phyloP scores from a whole-genome alignment of 495 filamentous ascomycete species.

The Cercophora scortea region DNA sequence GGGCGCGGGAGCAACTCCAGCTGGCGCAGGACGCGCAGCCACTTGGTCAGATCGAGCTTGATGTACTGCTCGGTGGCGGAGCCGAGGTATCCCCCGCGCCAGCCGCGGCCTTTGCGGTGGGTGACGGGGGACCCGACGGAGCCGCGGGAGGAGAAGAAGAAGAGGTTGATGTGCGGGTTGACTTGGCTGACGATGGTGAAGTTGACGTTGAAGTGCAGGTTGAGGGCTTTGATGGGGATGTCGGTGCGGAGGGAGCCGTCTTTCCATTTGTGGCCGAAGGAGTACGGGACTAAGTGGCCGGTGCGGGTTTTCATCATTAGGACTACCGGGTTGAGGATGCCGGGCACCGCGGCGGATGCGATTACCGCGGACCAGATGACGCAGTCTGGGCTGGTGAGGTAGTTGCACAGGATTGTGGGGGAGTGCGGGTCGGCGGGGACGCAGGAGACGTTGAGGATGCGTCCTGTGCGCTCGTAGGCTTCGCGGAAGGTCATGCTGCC shows the following conservation, averaged over 20 bases:
- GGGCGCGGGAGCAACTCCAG: slow-evolving; percentile 85
- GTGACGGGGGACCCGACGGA: slow-evolving; percentile 89
- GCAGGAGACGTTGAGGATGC: slow-evolving; percentile 91
- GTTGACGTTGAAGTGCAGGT: slow-evolving; percentile 94
- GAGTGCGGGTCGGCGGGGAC: slow-evolving; percentile 95
- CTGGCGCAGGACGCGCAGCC: slow-evolving; percentile 88
- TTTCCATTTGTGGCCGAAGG: slow-evolving; percentile 97
- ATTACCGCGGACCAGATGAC: slow-evolving; percentile 97
- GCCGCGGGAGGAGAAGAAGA: slow-evolving; percentile 94
- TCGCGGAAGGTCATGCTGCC: slow-evolving; percentile 91
- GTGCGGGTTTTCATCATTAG: slow-evolving; percentile 85
- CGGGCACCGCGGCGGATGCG: slow-evolving; percentile 91
- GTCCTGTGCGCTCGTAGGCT: slow-evolving; percentile 87
- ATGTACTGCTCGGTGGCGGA: slow-evolving; percentile 90
- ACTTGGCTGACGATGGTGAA: slow-evolving; percentile 95
- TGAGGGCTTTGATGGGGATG: slow-evolving; percentile 87
- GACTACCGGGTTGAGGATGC: slow-evolving; percentile 92
- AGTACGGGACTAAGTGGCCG: slow-evolving; percentile 71
- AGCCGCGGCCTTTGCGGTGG: slow-evolving; percentile 85
- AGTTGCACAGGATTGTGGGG: slow-evolving; percentile 86
- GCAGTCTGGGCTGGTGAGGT: slow-evolving; percentile 89
- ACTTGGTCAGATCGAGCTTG: slow-evolving; percentile 92
- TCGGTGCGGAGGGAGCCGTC: slow-evolving; percentile 90
- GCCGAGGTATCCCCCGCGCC: slow-evolving; percentile 91
- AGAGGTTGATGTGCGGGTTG: slow-evolving; percentile 95